These are phyloP conservation scores for Fraxinus sp. DNA, from an alignment of 305 asterid species.

Conservation along the genomic window DNA sequence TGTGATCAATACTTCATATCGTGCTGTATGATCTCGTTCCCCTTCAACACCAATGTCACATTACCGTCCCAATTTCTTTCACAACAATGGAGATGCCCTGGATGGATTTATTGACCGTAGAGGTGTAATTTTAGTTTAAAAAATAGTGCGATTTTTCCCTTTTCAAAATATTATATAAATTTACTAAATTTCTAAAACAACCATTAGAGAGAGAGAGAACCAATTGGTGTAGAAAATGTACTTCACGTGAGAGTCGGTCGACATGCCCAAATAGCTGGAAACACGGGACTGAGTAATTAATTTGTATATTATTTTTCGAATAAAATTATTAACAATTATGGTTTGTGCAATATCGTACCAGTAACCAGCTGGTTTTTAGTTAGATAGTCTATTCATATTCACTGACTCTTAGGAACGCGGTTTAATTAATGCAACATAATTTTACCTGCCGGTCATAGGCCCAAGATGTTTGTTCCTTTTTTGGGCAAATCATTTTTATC, in stretches of 20 bases:
- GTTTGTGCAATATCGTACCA: neutral
- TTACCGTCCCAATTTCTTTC: neutral
- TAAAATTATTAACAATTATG: neutral
- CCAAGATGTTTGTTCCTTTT: neutral
- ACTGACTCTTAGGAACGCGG: neutral
- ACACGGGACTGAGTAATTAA: neutral
- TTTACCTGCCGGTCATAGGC: neutral
- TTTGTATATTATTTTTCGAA: neutral
- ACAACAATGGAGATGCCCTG: neutral
- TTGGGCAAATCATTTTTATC: neutral
- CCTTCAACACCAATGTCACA: neutral
- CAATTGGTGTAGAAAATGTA: neutral
- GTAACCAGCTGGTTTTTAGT: neutral
- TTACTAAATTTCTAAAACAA: too few relatives aligned
- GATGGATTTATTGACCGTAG: neutral
- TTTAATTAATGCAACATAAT: neutral
- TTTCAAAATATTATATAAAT: too few relatives aligned
- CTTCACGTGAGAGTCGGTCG: neutral
- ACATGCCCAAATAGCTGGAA: neutral
- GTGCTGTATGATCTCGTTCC: too few relatives aligned
- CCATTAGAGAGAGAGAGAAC: neutral
- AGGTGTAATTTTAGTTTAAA: too few relatives aligned
- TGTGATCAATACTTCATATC: too few relatives aligned
- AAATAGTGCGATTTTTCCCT: neutral
- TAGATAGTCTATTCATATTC: neutral